phyloP scores from a whole-genome alignment of 768 basidiomycete genomes.

The Amanita polypyramis region DNA sequence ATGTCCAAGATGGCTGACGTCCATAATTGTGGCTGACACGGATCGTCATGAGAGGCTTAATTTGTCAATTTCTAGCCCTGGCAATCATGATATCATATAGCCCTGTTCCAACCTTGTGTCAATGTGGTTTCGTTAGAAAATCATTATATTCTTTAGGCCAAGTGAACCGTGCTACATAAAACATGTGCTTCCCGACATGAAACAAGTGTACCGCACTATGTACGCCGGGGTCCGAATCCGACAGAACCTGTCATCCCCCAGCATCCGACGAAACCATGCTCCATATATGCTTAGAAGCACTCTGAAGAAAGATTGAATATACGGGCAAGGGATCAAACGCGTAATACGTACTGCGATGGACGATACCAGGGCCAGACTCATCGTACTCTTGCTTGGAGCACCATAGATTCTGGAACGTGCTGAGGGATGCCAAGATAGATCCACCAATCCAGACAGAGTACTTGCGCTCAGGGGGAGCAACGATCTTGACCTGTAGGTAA shows the following conservation, averaged over 20 bases:
- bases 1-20: no score
- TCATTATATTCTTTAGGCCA: no score
- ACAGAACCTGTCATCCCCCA: neutral
- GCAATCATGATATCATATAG: no score
- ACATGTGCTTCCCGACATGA: neutral
- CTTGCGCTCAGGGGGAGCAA: conserved; percentile 88
- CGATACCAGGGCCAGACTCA: conserved; percentile 70
- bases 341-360: conserved; percentile 59
- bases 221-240: neutral
- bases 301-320: conserved; percentile 12
- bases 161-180: no score
- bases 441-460: conserved; percentile 96
- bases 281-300: conserved; percentile 20
- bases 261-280: neutral
- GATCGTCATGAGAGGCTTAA: no score
- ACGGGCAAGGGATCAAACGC: conserved; percentile 6
- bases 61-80: no score
- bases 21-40: no score
- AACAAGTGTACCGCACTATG: neutral
- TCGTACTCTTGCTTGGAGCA: conserved; percentile 91
- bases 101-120: neutral
- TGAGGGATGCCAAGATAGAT: conserved; percentile 78
- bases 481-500: conserved; percentile 64
- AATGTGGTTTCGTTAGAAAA: neutral
- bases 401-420: conserved; percentile 97